Conservation (phyloP, 2,329 filamentous ascomycete genomes). For the Pyrenophora teres region DNA sequence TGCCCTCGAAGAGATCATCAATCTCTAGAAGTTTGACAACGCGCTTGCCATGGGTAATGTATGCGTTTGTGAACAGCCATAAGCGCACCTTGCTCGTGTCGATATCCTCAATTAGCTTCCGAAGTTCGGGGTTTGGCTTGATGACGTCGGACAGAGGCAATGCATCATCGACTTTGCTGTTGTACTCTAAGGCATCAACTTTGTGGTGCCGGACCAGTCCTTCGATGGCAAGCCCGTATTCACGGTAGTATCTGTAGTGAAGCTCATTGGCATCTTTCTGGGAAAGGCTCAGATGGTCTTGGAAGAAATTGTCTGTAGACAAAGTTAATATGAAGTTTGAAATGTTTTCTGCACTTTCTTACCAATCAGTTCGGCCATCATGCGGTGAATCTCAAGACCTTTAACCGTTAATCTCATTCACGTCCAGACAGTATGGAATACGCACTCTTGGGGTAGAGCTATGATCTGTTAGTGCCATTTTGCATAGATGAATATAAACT, state of each 20-base stretch:
- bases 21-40: slow-evolving; percentile 81
- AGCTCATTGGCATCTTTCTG: slow-evolving; percentile 81
- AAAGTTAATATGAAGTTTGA: not conserved
- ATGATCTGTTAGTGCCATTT: slow-evolving; percentile 8
- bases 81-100: slow-evolving; percentile 81
- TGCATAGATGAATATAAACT: slow-evolving; percentile 35
- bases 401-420: slow-evolving; percentile 39
- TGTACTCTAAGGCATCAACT: slow-evolving; percentile 94
- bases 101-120: slow-evolving; percentile 77
- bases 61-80: slow-evolving; percentile 97
- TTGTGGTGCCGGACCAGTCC: slow-evolving; percentile 92
- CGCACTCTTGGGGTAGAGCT: slow-evolving; percentile 85
- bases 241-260: slow-evolving; percentile 90
- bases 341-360: slow-evolving; percentile 15
- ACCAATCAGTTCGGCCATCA: slow-evolving; percentile 83
- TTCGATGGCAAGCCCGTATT: slow-evolving; percentile 96
- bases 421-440: slow-evolving; percentile 1
- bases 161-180: slow-evolving; percentile 91
- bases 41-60: slow-evolving; percentile 81
- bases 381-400: slow-evolving; percentile 79
- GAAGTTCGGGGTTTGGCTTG: slow-evolving; percentile 74
- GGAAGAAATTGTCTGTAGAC: slow-evolving; percentile 61
- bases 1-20: slow-evolving; percentile 89
- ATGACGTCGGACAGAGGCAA: slow-evolving; percentile 85
- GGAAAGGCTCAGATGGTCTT: slow-evolving; percentile 72